phyloP scores from a whole-genome alignment of 768 basidiomycete species.

The Lepiota subincarnata region DNA sequence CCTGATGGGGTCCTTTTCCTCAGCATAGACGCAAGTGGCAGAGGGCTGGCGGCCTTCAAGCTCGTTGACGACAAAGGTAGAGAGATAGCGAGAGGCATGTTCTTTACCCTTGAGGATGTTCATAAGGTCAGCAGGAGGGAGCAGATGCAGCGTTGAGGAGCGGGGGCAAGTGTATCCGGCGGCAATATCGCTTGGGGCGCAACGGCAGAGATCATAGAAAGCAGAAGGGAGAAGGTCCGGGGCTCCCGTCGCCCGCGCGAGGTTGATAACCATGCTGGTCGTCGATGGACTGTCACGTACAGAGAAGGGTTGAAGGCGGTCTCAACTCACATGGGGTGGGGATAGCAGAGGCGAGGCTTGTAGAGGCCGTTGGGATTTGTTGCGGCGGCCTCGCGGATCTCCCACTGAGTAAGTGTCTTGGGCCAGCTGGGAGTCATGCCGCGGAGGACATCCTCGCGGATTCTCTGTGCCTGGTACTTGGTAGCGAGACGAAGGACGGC shows the following conservation, averaged over 20 bases:
- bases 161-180: slow-evolving; percentile 40
- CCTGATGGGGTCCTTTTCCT: slow-evolving; percentile 38
- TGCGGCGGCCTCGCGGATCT: slow-evolving; percentile 56
- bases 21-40: slow-evolving; percentile 42
- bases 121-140: slow-evolving; percentile 53
- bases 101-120: slow-evolving; percentile 65
- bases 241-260: slow-evolving; percentile 54
- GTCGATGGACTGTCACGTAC: slow-evolving; percentile 4
- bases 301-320: neutral
- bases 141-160: slow-evolving; percentile 33
- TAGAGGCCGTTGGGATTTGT: slow-evolving; percentile 49
- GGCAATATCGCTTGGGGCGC: slow-evolving; percentile 56
- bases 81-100: slow-evolving; percentile 67
- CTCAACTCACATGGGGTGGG: slow-evolving; percentile 64
- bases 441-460: slow-evolving; percentile 55
- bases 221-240: slow-evolving; percentile 65
- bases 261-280: slow-evolving; percentile 58
- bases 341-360: slow-evolving; percentile 47
- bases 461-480: slow-evolving; percentile 55
- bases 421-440: slow-evolving; percentile 57
- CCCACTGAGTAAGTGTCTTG: slow-evolving; percentile 59
- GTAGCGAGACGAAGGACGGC: slow-evolving; percentile 60
- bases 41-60: slow-evolving; percentile 62
- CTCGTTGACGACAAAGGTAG: slow-evolving; percentile 72
- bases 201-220: slow-evolving; percentile 78